A percentile compares a stretch with the other conserved stretches of the same genome.
phyloP scores from a whole-genome alignment of 768 basidiomycete species.

The Pleurotus eryngii region DNA sequence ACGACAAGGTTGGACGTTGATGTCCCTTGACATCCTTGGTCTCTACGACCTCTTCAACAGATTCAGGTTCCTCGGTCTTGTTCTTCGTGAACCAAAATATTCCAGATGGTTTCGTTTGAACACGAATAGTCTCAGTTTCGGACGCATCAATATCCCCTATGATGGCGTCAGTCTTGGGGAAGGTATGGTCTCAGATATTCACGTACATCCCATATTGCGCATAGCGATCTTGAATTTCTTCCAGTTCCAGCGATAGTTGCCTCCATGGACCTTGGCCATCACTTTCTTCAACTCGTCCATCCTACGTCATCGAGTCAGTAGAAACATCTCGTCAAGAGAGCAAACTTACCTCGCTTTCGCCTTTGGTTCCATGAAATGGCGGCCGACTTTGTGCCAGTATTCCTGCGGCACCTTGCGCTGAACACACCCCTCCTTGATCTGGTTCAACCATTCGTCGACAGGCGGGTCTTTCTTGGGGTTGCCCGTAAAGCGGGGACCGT shows the following conservation, averaged over 20 bases:
- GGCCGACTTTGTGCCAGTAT: constrained; percentile 80
- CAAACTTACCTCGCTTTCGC: constrained; percentile 52
- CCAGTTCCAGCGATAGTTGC: constrained; percentile 81
- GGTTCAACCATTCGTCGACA: constrained; percentile 70
- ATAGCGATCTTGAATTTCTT: constrained; percentile 78
- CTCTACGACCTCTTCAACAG: neutral
- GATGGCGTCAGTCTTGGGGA: neutral
- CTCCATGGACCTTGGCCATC: constrained; percentile 70
- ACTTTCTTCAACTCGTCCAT: constrained; percentile 71
- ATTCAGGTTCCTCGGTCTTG: constrained; percentile 3
- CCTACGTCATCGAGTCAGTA: constrained; percentile 21
- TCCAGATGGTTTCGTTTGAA: constrained; percentile 48
- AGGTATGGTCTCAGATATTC: neutral
- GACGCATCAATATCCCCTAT: constrained; percentile 66
- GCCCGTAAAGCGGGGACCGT: constrained; percentile 65
- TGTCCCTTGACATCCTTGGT: neutral
- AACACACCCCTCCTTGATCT: constrained; percentile 69
- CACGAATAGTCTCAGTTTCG: constrained; percentile 59
- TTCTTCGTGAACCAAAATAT: constrained; percentile 35
- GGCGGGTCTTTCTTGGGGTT: constrained; percentile 65
- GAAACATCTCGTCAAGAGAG: neutral
- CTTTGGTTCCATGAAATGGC: constrained; percentile 69
- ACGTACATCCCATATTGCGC: constrained; percentile 79
- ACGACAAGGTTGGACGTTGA: neutral
- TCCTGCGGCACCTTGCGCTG: constrained; percentile 73